These are phyloP conservation scores for Teunomyces pallodes DNA, from an alignment of 805 yeast species.

Conservation along the genomic window DNA sequence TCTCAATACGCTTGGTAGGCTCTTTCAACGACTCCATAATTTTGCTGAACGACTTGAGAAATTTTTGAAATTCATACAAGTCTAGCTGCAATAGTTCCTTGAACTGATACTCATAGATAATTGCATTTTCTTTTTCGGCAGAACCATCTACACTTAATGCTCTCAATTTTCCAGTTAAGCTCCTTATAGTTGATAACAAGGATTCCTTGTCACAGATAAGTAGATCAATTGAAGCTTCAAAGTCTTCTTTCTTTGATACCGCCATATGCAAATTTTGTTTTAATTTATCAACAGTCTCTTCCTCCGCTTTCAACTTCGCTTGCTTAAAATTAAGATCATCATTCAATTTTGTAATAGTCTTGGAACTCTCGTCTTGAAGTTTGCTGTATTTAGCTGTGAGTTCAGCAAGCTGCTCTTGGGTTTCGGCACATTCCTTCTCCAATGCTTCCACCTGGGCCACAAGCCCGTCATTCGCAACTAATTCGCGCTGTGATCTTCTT, in stretches of 20 bases:
- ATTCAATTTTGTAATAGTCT: constrained; percentile 20
- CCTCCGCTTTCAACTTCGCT: constrained; percentile 12
- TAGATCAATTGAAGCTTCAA: constrained; percentile 30
- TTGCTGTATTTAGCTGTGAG: constrained; percentile 13
- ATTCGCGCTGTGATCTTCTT: background rate
- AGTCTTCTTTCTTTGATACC: constrained; percentile 45
- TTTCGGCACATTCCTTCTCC: background rate
- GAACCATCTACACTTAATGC: constrained; percentile 17
- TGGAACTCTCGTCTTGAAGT: constrained; percentile 21
- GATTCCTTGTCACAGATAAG: constrained; percentile 35
- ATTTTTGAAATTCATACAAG: constrained; percentile 45
- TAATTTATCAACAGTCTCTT: constrained; percentile 25
- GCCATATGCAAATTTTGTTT: constrained; percentile 39
- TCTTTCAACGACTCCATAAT: constrained; percentile 64
- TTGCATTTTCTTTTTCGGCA: constrained; percentile 12
- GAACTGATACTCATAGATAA: constrained; percentile 40
- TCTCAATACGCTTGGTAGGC: constrained; percentile 50
- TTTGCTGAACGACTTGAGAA: constrained; percentile 50
- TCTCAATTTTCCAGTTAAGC: constrained; percentile 38
- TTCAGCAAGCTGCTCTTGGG: constrained; percentile 12
- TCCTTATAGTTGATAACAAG: constrained; percentile 34
- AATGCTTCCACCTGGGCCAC: background rate
- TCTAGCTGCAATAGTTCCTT: constrained; percentile 42
- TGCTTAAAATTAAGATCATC: constrained; percentile 18
- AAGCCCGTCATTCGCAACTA: background rate